These are phyloP conservation scores for Aspergillus tamarii DNA, from an alignment of 2,329 filamentous ascomycete genomes.

Conservation along the genomic window DNA sequence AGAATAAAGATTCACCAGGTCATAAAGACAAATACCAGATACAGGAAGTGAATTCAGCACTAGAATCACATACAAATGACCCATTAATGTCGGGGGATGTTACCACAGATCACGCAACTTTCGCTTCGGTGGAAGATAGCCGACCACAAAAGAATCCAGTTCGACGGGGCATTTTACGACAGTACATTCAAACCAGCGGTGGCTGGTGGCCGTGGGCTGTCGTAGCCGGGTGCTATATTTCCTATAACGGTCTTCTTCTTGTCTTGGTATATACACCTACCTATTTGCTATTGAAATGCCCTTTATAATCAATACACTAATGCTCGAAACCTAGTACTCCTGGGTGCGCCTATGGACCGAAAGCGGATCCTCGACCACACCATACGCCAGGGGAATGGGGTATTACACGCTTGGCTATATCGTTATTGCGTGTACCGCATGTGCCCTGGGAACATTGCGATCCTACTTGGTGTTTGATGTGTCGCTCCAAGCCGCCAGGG, in stretches of 20 bases:
- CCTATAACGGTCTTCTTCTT: background rate
- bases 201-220: background rate
- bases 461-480: constrained; percentile 6
- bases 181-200: background rate
- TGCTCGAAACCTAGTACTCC: background rate
- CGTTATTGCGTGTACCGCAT: constrained; percentile 18
- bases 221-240: background rate
- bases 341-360: background rate
- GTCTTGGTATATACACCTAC: background rate
- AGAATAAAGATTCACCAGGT: background rate
- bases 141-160: background rate
- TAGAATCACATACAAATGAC: accelerated
- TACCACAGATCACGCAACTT: background rate
- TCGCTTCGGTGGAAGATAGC: background rate
- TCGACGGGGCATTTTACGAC: background rate
- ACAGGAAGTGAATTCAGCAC: background rate
- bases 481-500: background rate
- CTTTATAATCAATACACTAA: background rate
- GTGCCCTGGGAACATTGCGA: constrained; percentile 7
- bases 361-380: background rate
- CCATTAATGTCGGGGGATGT: background rate
- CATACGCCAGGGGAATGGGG: background rate
- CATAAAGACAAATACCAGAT: background rate
- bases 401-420: background rate
- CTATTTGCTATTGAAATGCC: background rate